Evolutionary conservation across 1,139 yeast genomes (phyloP).

Genomic region (Yamadazyma conglobata): DNA sequence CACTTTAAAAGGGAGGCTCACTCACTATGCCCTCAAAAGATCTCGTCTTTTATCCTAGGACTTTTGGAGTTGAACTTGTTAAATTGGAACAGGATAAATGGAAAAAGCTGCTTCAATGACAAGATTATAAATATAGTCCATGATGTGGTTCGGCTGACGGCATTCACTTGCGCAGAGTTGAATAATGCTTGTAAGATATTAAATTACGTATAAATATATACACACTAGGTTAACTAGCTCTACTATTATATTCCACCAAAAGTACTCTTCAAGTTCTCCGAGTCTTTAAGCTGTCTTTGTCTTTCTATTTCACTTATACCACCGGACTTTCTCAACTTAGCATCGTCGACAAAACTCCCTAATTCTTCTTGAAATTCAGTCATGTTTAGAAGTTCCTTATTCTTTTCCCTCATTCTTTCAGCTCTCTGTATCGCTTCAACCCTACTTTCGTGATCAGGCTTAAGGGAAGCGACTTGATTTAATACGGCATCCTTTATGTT

Average conservation of each 20-base stretch:
- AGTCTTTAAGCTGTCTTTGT: conserved; percentile 62
- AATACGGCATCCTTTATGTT: conserved; percentile 77
- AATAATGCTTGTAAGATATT: too few species aligned
- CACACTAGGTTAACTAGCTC: too few species aligned
- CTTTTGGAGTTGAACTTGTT: not conserved
- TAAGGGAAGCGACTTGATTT: conserved; percentile 71
- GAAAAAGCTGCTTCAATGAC: too few species aligned
- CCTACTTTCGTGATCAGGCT: conserved; percentile 81
- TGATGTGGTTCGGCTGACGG: too few species aligned
- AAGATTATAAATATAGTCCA: too few species aligned
- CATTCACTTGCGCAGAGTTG: too few species aligned
- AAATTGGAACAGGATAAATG: conserved; percentile 1
- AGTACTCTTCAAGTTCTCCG: conserved; percentile 55
- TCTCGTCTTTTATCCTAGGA: not conserved
- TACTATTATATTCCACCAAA: conserved; percentile 1
- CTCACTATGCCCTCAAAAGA: not conserved
- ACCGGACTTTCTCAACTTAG: conserved; percentile 74
- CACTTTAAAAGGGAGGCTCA: conserved; percentile 1
- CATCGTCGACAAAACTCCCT: conserved; percentile 79
- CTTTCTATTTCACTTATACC: conserved; percentile 87
- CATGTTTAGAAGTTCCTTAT: conserved; percentile 52
- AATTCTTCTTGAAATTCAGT: conserved; percentile 82
- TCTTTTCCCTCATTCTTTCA: conserved; percentile 73
- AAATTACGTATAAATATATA: too few species aligned
- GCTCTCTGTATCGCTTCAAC: conserved; percentile 87